Base-by-base conservation (phyloP, 2,329 filamentous ascomycete species). In the Achaetomium macrosporum region DNA sequence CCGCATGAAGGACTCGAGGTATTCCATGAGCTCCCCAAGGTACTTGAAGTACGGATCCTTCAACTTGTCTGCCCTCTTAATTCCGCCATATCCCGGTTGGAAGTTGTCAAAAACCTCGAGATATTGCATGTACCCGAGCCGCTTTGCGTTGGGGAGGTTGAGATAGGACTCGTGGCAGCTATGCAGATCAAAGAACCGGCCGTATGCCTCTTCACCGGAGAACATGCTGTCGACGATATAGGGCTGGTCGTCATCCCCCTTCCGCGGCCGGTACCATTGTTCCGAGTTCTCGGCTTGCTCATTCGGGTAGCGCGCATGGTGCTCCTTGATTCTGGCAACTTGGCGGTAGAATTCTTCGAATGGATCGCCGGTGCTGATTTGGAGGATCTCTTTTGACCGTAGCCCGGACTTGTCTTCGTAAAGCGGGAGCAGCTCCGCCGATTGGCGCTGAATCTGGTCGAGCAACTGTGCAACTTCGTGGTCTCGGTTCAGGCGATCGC, bases 251-350 rank as follows among this genome's bases (percentile, higher is more conserved):
- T 83, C 81, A 59, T 86, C 84, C 41, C 83, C 83, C 12, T 77
- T 79, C 40, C 78, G 74, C 53, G 72, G 79, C 68, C 90, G 90
- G 75, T 99, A 99, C 35, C 91, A 88, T 61, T 86, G 83, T 72
- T 99, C 95, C 13, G 96, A 83, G 63, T 97, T 96, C 70, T 99
- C 93, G 44, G 95, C 88, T 30, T 88, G 90, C 67, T 96, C 90
- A 71, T 95, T 95, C 1, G 92, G 92, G 65, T 99, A 96, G 62
- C 87, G 83, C 54, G 85, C 82, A 69, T 99, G 91, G 67, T 95
- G 95, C 44, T 88, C 84, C 65, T 90, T 93, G 64, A 96, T 87
- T 25, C 85, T 82, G 53, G 81, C 76, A 15, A 95, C 74, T 65
- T 95, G 88, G 60, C 85, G 88, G 75, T 96, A 92, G 71, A 99